Evolutionary conservation across 2,329 filamentous ascomycete species (phyloP).

Genomic region (Ophiocordyceps australis): DNA sequence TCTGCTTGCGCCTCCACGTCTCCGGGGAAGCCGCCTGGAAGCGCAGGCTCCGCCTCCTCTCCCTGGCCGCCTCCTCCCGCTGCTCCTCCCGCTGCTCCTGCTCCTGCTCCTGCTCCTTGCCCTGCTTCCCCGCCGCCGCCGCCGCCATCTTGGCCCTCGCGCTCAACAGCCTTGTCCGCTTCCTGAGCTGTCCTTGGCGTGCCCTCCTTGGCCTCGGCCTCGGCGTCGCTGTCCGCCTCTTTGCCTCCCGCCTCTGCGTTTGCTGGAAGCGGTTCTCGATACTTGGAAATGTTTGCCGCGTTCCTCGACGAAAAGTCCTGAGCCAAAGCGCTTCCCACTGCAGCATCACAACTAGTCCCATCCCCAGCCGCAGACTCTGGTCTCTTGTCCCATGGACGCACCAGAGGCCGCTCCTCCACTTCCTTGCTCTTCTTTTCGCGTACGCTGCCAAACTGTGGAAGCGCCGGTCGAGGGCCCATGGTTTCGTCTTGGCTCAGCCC

Average conservation of each 20-base stretch:
- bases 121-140: too few species aligned
- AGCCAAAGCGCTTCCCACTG: constrained; percentile 33
- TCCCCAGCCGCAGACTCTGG: constrained; percentile 1
- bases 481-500: constrained; percentile 41
- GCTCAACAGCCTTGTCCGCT: too few species aligned
- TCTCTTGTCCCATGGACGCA: constrained; percentile 28
- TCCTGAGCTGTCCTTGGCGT: too few species aligned
- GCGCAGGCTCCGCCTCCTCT: too few species aligned
- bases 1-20: too few species aligned
- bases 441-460: constrained; percentile 61
- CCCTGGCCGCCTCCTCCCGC: too few species aligned
- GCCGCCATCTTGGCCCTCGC: too few species aligned
- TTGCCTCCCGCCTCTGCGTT: constrained; percentile 2
- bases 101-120: too few species aligned
- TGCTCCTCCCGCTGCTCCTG: too few species aligned
- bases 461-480: constrained; percentile 56
- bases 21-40: too few species aligned
- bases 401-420: constrained; percentile 35
- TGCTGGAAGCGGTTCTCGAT: constrained; percentile 48
- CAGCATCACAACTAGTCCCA: constrained; percentile 34
- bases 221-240: constrained; percentile 1
- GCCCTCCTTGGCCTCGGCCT: background rate
- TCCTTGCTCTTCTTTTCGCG: constrained; percentile 40
- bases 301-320: constrained; percentile 35
- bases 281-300: constrained; percentile 35